Conservation (phyloP, 495 filamentous ascomycete species). For the Tirmania nivea region DNA sequence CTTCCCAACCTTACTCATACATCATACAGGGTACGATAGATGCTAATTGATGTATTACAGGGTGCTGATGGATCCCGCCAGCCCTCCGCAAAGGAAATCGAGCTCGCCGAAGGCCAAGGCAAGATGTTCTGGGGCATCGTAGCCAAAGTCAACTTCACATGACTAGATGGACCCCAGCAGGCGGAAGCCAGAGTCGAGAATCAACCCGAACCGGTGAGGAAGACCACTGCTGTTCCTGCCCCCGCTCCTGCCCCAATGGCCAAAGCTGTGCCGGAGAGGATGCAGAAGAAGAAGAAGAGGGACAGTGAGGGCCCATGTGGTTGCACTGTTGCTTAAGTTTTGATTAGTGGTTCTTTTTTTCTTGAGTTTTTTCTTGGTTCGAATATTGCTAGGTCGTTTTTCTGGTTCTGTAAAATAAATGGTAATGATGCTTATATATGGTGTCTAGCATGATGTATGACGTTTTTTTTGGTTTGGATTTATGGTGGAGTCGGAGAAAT, state of each 20-base stretch:
- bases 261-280: not conserved
- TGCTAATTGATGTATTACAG: slow-evolving; percentile 18
- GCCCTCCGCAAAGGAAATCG: slow-evolving; percentile 50
- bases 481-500: too few species aligned
- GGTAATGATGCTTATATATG: too few species aligned
- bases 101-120: slow-evolving; percentile 62
- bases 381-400: too few species aligned
- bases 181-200: too few species aligned
- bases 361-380: not conserved
- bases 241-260: not conserved
- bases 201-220: too few species aligned
- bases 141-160: slow-evolving; percentile 38
- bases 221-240: not conserved
- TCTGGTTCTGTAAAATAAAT: too few species aligned
- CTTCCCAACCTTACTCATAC: not conserved
- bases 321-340: not conserved
- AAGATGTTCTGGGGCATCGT: slow-evolving; percentile 67
- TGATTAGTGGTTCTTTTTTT: not conserved
- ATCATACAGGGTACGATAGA: not conserved
- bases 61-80: slow-evolving; percentile 57
- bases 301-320: not conserved
- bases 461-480: too few species aligned
- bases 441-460: too few species aligned
- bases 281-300: not conserved
- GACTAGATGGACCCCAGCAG: not conserved